Conservation (phyloP, 2,329 filamentous ascomycete genomes). For the Cercospora berteroae region DNA sequence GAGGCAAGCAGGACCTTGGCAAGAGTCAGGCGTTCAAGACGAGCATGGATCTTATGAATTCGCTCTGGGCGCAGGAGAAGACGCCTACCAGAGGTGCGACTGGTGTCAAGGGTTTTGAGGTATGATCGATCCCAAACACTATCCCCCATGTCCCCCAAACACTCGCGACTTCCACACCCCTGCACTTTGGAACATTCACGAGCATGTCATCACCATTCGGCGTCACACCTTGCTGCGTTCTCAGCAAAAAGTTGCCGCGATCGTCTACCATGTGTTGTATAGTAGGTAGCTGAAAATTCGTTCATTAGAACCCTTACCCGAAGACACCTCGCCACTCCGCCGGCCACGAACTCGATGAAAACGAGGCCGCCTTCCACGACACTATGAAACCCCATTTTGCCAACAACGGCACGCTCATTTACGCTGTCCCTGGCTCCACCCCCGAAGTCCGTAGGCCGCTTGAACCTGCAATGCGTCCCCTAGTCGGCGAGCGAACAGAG, state of each 20-base stretch:
- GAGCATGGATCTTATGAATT: conserved; percentile 95
- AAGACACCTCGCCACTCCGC: conserved; percentile 41
- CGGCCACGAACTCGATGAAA: conserved; percentile 61
- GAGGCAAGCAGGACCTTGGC: conserved; percentile 21
- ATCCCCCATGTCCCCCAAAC: conserved; percentile 22
- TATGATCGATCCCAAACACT: conserved; percentile 61
- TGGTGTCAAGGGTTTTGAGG: conserved; percentile 56
- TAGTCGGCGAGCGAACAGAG: conserved; percentile 64
- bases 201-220: conserved; percentile 11
- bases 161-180: conserved; percentile 4
- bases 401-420: conserved; percentile 68
- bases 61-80: conserved; percentile 74
- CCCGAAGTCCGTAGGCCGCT: conserved; percentile 50
- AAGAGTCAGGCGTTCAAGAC: conserved; percentile 68
- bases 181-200: not conserved
- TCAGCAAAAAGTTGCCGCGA: not conserved
- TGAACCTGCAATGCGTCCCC: conserved; percentile 54
- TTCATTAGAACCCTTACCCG: conserved; percentile 34
- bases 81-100: conserved; percentile 21
- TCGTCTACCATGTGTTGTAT: conserved; percentile 17
- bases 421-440: conserved; percentile 51
- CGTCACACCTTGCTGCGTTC: conserved; percentile 19
- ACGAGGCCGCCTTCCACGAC: conserved; percentile 67
- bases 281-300: conserved; percentile 38
- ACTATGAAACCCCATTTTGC: conserved; percentile 79